phyloP scores from a whole-genome alignment of 352 stramenopile species.

The Globisporangium alternatum region DNA sequence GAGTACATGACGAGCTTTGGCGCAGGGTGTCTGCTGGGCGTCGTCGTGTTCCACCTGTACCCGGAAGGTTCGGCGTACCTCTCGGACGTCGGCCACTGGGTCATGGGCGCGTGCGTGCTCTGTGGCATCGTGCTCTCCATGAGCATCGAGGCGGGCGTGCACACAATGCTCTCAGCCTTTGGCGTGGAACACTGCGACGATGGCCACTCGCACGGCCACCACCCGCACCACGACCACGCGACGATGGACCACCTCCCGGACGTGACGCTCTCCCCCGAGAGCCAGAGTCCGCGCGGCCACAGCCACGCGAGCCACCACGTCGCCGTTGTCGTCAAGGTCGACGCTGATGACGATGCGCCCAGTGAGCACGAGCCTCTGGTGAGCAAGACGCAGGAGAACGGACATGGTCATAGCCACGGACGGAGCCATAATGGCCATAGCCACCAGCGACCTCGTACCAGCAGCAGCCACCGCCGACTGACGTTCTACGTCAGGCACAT shows the following conservation, averaged over 20 bases:
- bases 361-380: neutral
- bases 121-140: constrained; percentile 31
- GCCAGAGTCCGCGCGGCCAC: constrained; percentile 16
- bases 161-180: constrained; percentile 26
- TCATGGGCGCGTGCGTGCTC: constrained; percentile 30
- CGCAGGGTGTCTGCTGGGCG: constrained; percentile 30
- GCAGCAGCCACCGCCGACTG: neutral
- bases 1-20: constrained; percentile 24
- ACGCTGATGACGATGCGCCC: neutral
- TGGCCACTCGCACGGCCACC: constrained; percentile 12
- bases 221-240: constrained; percentile 14
- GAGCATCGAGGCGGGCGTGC: constrained; percentile 25
- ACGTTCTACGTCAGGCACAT: neutral
- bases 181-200: constrained; percentile 18
- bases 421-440: neutral
- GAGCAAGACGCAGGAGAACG: neutral
- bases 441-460: neutral
- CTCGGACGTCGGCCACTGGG: constrained; percentile 26
- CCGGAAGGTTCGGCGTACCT: constrained; percentile 32
- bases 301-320: constrained; percentile 20
- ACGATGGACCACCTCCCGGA: constrained; percentile 13
- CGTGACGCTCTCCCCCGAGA: constrained; percentile 13
- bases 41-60: constrained; percentile 40
- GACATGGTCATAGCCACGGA: neutral
- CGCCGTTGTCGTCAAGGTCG: neutral